These are phyloP conservation scores for Inga oerstediana DNA, from an alignment of 306 rosid species.

Conservation along the genomic window DNA sequence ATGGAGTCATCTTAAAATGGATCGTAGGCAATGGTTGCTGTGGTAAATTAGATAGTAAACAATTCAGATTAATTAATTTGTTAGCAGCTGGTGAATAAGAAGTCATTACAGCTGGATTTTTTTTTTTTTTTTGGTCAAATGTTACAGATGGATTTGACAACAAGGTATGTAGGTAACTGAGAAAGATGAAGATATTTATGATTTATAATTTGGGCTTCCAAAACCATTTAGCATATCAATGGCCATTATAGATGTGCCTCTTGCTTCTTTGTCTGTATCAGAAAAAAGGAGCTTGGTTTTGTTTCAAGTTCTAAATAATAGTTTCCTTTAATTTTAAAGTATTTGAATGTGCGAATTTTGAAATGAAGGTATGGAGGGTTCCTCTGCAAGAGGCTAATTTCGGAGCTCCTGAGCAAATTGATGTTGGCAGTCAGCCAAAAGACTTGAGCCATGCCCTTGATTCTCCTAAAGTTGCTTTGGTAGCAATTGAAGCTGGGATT, in stretches of 20 bases:
- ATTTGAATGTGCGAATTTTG: slow-evolving; percentile 3
- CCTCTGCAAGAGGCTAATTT: slow-evolving; percentile 65
- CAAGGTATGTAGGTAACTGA: no score
- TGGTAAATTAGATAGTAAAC: no score
- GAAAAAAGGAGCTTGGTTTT: slow-evolving; percentile 5
- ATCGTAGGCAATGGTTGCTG: no score
- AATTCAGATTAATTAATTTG: no score
- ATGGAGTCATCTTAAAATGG: slow-evolving; percentile 58
- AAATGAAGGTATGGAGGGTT: slow-evolving; percentile 78
- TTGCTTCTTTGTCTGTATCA: slow-evolving; percentile 18
- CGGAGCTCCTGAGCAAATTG: slow-evolving; percentile 73
- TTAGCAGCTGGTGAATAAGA: no score
- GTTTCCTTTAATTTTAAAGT: slow-evolving; percentile 17
- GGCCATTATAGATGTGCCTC: not conserved
- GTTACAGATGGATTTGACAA: no score
- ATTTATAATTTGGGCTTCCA: no score
- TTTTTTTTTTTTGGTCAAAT: no score
- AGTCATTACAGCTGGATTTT: no score
- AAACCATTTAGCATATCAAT: no score
- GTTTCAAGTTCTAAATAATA: slow-evolving; percentile 8
- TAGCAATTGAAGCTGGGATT: slow-evolving; percentile 83
- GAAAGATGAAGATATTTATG: no score
- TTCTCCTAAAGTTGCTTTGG: slow-evolving; percentile 71
- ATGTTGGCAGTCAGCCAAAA: slow-evolving; percentile 95
- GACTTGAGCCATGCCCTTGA: slow-evolving; percentile 75